Percentiles rank a stretch among this genome's conserved stretches.
These are phyloP conservation scores for Albatrellus sp. DNA, from an alignment of 1,284 basidiomycete species.

Conservation along the genomic window DNA sequence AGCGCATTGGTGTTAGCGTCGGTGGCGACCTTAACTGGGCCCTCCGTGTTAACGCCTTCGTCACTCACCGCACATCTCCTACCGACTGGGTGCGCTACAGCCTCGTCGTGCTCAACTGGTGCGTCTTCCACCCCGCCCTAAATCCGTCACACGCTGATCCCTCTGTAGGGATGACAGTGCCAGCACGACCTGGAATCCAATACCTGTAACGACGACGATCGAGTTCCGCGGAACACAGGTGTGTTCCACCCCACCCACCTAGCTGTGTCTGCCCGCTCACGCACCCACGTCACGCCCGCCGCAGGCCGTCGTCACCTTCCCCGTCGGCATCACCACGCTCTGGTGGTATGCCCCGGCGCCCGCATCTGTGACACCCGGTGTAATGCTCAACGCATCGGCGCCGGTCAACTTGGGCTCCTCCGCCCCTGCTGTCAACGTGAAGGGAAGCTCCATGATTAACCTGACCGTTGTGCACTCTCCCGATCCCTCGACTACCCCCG, in stretches of 20 bases:
- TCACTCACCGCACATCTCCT: conserved; percentile 41
- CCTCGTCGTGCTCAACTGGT: conserved; percentile 55
- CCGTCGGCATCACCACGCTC: conserved; percentile 42
- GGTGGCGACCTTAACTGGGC: conserved; percentile 46
- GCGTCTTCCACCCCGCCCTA: conserved; percentile 2
- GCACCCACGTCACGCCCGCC: too few species aligned
- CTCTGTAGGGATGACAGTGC: conserved; percentile 34
- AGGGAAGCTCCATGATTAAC: too few species aligned
- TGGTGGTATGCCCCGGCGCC: conserved; percentile 28
- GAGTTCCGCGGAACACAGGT: conserved; percentile 40
- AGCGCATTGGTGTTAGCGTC: conserved; percentile 52
- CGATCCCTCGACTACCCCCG: too few species aligned
- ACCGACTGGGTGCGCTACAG: conserved; percentile 54
- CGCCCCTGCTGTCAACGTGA: too few species aligned
- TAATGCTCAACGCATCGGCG: too few species aligned
- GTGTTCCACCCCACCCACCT: too few species aligned
- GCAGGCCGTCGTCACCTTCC: conserved; percentile 54
- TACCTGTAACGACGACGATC: conserved; percentile 50
- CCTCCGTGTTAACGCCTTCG: conserved; percentile 49
- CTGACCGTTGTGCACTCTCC: too few species aligned
- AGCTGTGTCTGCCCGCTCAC: too few species aligned
- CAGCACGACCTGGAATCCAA: conserved; percentile 45
- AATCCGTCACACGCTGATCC: background rate
- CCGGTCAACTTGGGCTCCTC: too few species aligned
- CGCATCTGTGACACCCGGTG: too few species aligned